phyloP scores from a whole-genome alignment of 108 stramenopile species.

The Skeletonema grethae region DNA sequence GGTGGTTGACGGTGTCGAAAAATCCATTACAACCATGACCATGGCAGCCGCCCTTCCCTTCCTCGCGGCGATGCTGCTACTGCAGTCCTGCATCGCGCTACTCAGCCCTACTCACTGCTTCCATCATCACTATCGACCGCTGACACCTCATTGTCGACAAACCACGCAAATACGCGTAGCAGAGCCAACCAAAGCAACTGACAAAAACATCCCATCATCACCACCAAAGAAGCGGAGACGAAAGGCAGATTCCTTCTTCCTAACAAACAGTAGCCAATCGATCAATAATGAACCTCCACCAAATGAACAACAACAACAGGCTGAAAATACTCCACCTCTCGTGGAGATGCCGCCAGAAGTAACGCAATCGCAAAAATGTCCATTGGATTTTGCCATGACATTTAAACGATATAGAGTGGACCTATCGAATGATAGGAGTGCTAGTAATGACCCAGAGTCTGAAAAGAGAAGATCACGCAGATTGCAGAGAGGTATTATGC shows the following conservation, averaged over 20 bases:
- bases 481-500: slow-evolving; percentile 10
- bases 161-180: background rate
- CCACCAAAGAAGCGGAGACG: slow-evolving; percentile 1
- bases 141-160: too few species aligned
- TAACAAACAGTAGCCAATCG: background rate
- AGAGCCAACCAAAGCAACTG: background rate
- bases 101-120: too few species aligned
- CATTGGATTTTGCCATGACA: slow-evolving; percentile 46
- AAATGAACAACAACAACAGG: background rate
- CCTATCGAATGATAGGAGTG: slow-evolving; percentile 10
- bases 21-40: too few species aligned
- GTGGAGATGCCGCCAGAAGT: background rate
- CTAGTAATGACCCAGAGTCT: slow-evolving; percentile 12
- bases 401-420: slow-evolving; percentile 67
- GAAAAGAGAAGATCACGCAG: slow-evolving; percentile 20
- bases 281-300: background rate
- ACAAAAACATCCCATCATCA: background rate
- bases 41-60: too few species aligned
- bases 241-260: slow-evolving; percentile 2
- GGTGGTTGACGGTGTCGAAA: too few species aligned
- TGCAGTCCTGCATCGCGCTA: too few species aligned
- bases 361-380: slow-evolving; percentile 10
- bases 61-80: too few species aligned
- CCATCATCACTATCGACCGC: background rate
- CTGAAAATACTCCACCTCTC: background rate